Conservation (phyloP, 441 rosid genomes). For the Lagerstroemia fauriei region DNA sequence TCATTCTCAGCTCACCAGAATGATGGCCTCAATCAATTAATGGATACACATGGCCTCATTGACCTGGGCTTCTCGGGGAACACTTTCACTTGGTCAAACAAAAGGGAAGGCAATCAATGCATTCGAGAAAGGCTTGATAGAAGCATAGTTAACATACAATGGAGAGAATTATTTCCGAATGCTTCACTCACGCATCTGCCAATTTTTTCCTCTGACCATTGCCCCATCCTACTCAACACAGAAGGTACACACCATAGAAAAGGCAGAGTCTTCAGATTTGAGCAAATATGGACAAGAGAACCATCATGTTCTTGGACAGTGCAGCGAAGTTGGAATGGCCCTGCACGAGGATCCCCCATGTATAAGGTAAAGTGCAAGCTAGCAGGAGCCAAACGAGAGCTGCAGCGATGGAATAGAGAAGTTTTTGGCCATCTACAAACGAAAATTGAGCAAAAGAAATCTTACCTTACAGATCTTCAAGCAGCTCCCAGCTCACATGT, state of each 20-base stretch:
- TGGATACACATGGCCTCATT: too few species aligned
- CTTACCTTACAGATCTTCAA: too few species aligned
- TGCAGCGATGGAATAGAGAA: not conserved
- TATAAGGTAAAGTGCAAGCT: not conserved
- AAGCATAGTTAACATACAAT: not conserved
- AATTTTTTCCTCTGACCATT: not conserved
- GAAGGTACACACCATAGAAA: not conserved
- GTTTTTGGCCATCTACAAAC: not conserved
- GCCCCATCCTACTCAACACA: not conserved
- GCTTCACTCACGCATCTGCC: not conserved
- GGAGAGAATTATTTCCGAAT: not conserved
- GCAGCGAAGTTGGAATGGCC: not conserved
- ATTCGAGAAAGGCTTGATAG: not conserved
- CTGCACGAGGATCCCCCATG: not conserved
- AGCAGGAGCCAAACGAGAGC: not conserved
- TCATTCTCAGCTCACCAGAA: too few species aligned
- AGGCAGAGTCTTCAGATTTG: not conserved
- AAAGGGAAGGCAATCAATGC: not conserved
- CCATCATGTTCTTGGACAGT: not conserved
- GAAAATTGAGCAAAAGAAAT: not conserved
- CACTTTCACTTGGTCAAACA: not conserved
- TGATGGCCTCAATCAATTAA: too few species aligned
- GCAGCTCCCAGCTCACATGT: not conserved
- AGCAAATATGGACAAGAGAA: not conserved
- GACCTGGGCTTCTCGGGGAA: not conserved